phyloP scores from a whole-genome alignment of 2,329 filamentous ascomycete genomes.

The Pseudogymnoascus sp. region DNA sequence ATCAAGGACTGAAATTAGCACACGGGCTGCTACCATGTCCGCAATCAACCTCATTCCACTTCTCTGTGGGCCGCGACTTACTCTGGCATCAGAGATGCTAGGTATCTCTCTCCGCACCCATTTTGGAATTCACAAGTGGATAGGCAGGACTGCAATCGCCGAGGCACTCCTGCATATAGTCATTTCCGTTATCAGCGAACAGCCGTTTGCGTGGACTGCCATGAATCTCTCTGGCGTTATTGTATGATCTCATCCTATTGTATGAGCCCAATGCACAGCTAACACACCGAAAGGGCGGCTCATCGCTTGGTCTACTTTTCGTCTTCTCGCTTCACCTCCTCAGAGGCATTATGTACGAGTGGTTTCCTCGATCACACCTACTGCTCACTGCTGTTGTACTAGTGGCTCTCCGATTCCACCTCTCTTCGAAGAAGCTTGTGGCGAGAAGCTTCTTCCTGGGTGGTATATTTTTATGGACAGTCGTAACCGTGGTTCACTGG shows the following conservation, averaged over 20 bases:
- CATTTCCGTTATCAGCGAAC: neutral
- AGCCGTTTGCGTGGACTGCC: constrained; percentile 8
- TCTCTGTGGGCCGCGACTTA: constrained; percentile 11
- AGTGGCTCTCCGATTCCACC: constrained; percentile 11
- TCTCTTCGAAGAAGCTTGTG: constrained; percentile 15
- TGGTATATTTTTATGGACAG: constrained; percentile 13
- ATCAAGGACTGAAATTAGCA: constrained; percentile 13
- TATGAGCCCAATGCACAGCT: neutral
- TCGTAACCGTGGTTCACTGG: constrained; percentile 13
- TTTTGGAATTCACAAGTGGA: constrained; percentile 12
- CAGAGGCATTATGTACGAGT: constrained; percentile 14
- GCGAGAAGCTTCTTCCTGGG: constrained; percentile 14
- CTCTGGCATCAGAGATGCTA: constrained; percentile 11
- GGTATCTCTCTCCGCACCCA: constrained; percentile 13
- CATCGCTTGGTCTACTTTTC: constrained; percentile 13
- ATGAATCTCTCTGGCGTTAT: constrained; percentile 13
- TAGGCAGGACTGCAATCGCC: constrained; percentile 11
- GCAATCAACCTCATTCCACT: constrained; percentile 18
- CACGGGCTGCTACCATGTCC: constrained; percentile 13
- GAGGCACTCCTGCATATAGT: constrained; percentile 13
- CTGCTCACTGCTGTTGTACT: constrained; percentile 12
- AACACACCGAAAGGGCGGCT: constrained; percentile 12
- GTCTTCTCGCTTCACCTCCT: constrained; percentile 13
- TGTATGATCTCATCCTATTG: neutral
- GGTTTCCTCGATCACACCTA: constrained; percentile 16